These are phyloP conservation scores for Pleurotus salmoneostramineus DNA, from an alignment of 768 basidiomycete species.

Conservation along the genomic window DNA sequence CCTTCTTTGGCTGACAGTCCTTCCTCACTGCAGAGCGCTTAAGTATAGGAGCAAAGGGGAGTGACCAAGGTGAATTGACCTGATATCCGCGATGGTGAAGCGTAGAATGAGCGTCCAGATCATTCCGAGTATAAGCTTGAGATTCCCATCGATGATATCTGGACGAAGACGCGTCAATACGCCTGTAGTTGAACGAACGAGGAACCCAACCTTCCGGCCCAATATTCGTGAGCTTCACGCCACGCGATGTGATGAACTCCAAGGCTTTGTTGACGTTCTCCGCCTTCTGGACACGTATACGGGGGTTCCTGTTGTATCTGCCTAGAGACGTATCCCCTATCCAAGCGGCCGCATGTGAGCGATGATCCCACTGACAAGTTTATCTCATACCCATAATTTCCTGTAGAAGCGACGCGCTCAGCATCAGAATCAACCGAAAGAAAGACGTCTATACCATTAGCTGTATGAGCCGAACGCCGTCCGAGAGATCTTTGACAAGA, in stretches of 20 bases:
- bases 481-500: slow-evolving; percentile 85
- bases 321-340: slow-evolving; percentile 88
- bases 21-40: slow-evolving; percentile 68
- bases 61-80: slow-evolving; percentile 43
- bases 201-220: slow-evolving; percentile 78
- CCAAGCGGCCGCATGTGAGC: background rate
- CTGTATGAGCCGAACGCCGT: slow-evolving; percentile 94
- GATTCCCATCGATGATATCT: slow-evolving; percentile 99
- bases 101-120: slow-evolving; percentile 98
- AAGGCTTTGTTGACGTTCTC: slow-evolving; percentile 98
- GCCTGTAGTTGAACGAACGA: background rate
- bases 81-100: slow-evolving; percentile 98
- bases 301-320: slow-evolving; percentile 86
- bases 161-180: slow-evolving; percentile 7
- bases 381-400: slow-evolving; percentile 86
- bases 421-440: background rate
- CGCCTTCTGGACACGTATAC: slow-evolving; percentile 93
- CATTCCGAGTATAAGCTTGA: slow-evolving; percentile 98
- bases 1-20: slow-evolving; percentile 99
- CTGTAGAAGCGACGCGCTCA: slow-evolving; percentile 34
- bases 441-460: slow-evolving; percentile 64
- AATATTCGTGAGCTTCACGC: slow-evolving; percentile 96
- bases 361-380: background rate
- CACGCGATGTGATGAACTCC: slow-evolving; percentile 90
- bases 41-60: slow-evolving; percentile 9